phyloP scores from a whole-genome alignment of 129 eudicot species.

The Gnaphalium uliginosum region DNA sequence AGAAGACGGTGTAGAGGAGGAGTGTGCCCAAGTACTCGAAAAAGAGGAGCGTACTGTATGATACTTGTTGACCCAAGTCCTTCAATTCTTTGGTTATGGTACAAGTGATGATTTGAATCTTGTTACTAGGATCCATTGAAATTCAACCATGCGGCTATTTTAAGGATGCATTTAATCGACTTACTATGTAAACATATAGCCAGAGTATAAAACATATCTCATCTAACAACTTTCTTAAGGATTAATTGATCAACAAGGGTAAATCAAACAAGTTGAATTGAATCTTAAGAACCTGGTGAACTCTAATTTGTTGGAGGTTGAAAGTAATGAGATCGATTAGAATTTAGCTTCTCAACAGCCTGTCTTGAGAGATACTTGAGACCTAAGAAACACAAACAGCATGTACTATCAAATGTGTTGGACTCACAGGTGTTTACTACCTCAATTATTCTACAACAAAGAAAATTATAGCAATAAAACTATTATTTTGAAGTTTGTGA shows the following conservation, averaged over 20 bases:
- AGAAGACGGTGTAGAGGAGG: slow-evolving; percentile 71
- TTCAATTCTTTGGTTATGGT: slow-evolving; percentile 68
- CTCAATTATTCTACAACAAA: background rate
- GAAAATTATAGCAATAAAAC: background rate
- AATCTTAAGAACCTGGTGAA: background rate
- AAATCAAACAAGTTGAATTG: background rate
- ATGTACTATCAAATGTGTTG: background rate
- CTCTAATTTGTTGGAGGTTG: background rate
- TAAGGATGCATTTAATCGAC: background rate
- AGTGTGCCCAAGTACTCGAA: slow-evolving; percentile 88
- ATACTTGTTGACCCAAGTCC: slow-evolving; percentile 96
- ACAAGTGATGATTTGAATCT: slow-evolving; percentile 21
- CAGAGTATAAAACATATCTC: background rate
- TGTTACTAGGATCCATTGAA: background rate
- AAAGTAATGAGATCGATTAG: background rate
- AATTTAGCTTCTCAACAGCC: background rate
- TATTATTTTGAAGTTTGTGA: background rate
- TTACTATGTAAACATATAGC: too few relatives aligned
- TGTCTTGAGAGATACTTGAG: background rate
- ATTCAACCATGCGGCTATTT: background rate
- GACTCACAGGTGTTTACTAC: background rate
- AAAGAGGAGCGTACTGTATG: slow-evolving; percentile 84
- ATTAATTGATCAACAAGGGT: background rate
- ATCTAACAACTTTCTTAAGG: background rate
- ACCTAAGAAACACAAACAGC: background rate